A percentile compares a stretch with the other conserved stretches of the same genome.
Evolutionary conservation across 805 yeast genomes (phyloP).

Genomic region (Candida oleophila): DNA sequence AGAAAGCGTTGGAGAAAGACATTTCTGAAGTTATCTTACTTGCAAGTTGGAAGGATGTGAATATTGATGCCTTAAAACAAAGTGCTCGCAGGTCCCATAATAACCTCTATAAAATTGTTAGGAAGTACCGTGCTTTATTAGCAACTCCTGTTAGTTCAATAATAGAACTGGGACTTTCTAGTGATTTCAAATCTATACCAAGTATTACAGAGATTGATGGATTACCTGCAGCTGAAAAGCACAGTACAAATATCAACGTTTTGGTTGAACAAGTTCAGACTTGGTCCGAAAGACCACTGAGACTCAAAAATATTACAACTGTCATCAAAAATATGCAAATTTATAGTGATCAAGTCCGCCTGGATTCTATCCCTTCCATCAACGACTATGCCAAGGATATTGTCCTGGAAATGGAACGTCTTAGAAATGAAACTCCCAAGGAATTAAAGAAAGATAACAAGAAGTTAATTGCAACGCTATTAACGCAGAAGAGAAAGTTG

Average conservation of each 20-base stretch:
- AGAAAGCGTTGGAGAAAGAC: constrained; percentile 67
- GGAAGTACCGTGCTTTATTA: constrained; percentile 72
- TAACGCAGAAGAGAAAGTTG: constrained; percentile 75
- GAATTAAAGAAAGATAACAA: constrained; percentile 70
- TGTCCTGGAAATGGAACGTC: constrained; percentile 54
- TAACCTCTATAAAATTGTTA: constrained; percentile 75
- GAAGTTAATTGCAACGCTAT: constrained; percentile 64
- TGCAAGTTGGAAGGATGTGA: constrained; percentile 97
- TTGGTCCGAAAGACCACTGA: constrained; percentile 58
- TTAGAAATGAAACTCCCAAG: constrained; percentile 77
- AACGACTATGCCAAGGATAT: constrained; percentile 55
- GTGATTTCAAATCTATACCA: constrained; percentile 9
- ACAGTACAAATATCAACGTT: neutral
- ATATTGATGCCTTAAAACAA: constrained; percentile 88
- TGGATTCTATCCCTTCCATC: constrained; percentile 46
- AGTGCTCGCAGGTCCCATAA: constrained; percentile 90
- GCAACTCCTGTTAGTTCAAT: constrained; percentile 49
- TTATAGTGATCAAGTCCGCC: constrained; percentile 36
- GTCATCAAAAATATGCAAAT: constrained; percentile 57
- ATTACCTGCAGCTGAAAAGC: constrained; percentile 12
- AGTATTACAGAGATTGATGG: constrained; percentile 2
- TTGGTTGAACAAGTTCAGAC: constrained; percentile 34
- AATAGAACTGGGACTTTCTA: constrained; percentile 57
- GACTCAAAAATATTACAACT: constrained; percentile 49
- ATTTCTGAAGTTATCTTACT: constrained; percentile 79